Base-by-base conservation (phyloP, 306 rosid genomes). In the Clitoria ternatea region DNA sequence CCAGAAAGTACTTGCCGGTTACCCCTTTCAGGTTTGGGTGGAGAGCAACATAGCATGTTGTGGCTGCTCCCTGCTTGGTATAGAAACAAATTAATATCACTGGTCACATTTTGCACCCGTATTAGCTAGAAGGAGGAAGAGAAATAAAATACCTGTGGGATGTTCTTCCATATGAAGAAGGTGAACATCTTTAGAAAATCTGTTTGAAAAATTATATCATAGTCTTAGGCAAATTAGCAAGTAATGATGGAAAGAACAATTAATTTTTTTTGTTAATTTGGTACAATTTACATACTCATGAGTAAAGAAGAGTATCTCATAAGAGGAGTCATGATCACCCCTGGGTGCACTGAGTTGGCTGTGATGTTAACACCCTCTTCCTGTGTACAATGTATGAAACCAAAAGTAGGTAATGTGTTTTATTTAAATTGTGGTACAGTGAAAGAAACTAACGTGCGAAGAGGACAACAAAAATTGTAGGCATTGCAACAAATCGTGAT, bases 291-390 rank as follows among this genome's bases (percentile, higher is more conserved):
- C 96, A 11, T 85, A 94, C 99, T 77, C 95, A 94, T 91, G 0
- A 84, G 56, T 15, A 89, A 6, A 9, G 89, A 33, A 29, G 99
- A 91, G 66, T 94, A 87, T 80, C 97, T 85, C 97, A 94, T 91
- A 6, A 94, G 95, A 53, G 99, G 97, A 18, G 97, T 94, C 96
- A 89, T 89, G 53, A 94, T 91, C 36, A 89, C 52, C 62, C 97
- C 97, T 1, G 99, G 99, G 75, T 94, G 99, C 44, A 91, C 95
- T 0, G 96, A 82, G 45, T 91, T 94, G 26, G 77, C 92, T 6
- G 92, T 86, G 61, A 94, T 84, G 82, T 87, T 94, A 49, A 50
- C 90, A 24, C 99, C 96, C 24, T 85, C 99, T 77, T 75, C 95
- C 98, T 90, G 87, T 62, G 49, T 4, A 62, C 23, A 42, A 30